These are phyloP conservation scores for Suhomyces sp. DNA, from an alignment of 805 yeast species.

Conservation along the genomic window DNA sequence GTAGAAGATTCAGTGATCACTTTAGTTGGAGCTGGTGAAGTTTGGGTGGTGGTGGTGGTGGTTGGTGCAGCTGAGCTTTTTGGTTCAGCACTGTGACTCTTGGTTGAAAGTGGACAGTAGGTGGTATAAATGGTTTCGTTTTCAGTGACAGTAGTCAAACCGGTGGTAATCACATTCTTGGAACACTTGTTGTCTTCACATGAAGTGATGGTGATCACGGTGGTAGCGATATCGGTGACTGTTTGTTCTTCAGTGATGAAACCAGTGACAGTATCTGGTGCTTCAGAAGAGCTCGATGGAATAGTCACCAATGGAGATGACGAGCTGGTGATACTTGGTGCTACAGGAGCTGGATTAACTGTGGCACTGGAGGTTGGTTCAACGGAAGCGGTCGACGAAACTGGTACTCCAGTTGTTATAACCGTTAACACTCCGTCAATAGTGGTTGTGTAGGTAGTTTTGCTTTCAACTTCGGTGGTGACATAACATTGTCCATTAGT, in stretches of 20 bases:
- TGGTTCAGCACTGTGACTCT: background rate
- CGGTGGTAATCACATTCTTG: conserved; percentile 13
- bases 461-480: conserved; percentile 33
- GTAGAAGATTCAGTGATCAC: too few relatives aligned
- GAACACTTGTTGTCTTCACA: conserved; percentile 28
- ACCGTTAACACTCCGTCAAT: conserved; percentile 42
- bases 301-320: conserved; percentile 4
- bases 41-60: conserved; percentile 4
- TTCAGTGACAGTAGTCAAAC: conserved; percentile 6
- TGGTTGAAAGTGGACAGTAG: conserved; percentile 14
- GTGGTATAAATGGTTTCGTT: conserved; percentile 21
- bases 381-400: conserved; percentile 1
- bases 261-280: conserved; percentile 4
- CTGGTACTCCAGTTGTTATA: conserved; percentile 32
- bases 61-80: conserved; percentile 6
- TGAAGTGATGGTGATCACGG: conserved; percentile 28
- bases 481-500: conserved; percentile 28
- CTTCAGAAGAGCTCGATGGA: conserved; percentile 2
- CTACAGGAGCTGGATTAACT: background rate
- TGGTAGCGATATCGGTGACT: conserved; percentile 15
- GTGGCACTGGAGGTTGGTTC: conserved; percentile 6
- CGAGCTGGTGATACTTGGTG: conserved; percentile 1
- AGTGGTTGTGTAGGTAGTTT: conserved; percentile 36
- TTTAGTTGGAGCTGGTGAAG: background rate
- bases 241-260: conserved; percentile 9